These are phyloP conservation scores for Cordyceps cateniannulata DNA, from an alignment of 2,329 filamentous ascomycete genomes.

Conservation along the genomic window DNA sequence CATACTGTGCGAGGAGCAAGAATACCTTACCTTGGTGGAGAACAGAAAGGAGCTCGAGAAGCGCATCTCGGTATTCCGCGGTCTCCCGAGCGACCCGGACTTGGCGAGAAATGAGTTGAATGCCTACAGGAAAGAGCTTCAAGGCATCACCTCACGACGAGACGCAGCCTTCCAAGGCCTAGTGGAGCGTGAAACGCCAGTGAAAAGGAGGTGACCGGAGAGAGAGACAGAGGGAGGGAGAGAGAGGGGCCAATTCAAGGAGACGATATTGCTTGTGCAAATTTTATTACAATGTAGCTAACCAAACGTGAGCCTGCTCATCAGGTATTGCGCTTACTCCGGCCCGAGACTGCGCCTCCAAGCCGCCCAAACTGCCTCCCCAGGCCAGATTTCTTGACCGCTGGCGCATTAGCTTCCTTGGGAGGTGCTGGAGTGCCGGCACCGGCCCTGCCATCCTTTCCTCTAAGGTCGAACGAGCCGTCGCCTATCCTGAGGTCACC, in stretches of 20 bases:
- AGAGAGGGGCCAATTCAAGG: background rate
- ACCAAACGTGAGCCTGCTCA: background rate
- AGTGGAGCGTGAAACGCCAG: slow-evolving; percentile 55
- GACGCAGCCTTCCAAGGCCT: slow-evolving; percentile 71
- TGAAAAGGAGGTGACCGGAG: slow-evolving; percentile 28
- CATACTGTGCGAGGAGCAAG: slow-evolving; percentile 51
- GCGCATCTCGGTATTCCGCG: slow-evolving; percentile 60
- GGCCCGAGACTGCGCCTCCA: slow-evolving; percentile 63
- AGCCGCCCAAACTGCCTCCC: slow-evolving; percentile 64
- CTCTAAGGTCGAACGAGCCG: slow-evolving; percentile 31
- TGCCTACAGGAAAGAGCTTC: slow-evolving; percentile 57
- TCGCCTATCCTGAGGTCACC: slow-evolving; percentile 37
- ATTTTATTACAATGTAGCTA: background rate
- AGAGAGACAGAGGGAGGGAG: background rate
- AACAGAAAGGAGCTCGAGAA: slow-evolving; percentile 54
- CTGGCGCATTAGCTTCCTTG: slow-evolving; percentile 42
- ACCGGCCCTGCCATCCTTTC: slow-evolving; percentile 31
- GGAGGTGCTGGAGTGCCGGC: slow-evolving; percentile 33
- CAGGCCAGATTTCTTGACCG: slow-evolving; percentile 55
- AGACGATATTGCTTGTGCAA: background rate
- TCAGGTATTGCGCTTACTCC: slow-evolving; percentile 43
- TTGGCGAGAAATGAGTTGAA: slow-evolving; percentile 66
- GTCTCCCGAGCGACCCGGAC: slow-evolving; percentile 64
- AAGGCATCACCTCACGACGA: slow-evolving; percentile 52
- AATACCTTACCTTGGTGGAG: slow-evolving; percentile 50